A percentile compares a stretch with the other conserved stretches of the same genome.
Evolutionary conservation across 371 early-diverging fungal genomes (phyloP).

Genomic region (Mortierella sp.): DNA sequence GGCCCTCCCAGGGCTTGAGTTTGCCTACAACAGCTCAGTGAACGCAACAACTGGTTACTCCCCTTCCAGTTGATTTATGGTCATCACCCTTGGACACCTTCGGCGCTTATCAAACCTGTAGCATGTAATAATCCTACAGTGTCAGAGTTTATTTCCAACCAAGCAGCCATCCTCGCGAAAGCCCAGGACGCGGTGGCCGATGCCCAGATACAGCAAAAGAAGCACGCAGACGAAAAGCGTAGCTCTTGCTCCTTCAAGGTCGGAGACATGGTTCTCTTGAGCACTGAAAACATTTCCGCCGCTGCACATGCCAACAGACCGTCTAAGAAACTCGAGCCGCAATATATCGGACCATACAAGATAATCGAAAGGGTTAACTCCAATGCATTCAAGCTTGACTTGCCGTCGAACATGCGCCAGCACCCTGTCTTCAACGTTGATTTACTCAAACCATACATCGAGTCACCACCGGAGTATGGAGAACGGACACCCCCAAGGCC

Average conservation of each 20-base stretch:
- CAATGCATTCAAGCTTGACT: slow-evolving; percentile 15
- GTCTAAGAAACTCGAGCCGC: too few species aligned
- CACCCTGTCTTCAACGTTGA: slow-evolving; percentile 14
- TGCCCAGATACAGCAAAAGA: slow-evolving; percentile 12
- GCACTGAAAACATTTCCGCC: too few species aligned
- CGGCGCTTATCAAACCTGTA: too few species aligned
- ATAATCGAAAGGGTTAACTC: too few species aligned
- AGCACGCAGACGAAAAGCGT: slow-evolving; percentile 1
- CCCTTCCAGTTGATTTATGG: slow-evolving; percentile 52
- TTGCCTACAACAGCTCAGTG: slow-evolving; percentile 60
- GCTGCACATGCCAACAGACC: too few species aligned
- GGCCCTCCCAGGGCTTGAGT: slow-evolving; percentile 58
- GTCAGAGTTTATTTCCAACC: neutral
- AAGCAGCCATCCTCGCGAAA: neutral
- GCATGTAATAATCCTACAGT: slow-evolving; percentile 4
- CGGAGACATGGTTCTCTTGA: too few species aligned
- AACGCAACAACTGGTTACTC: slow-evolving; percentile 44
- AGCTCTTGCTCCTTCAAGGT: neutral
- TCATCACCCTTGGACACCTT: neutral
- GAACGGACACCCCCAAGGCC: too few species aligned
- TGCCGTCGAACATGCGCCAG: slow-evolving; percentile 1
- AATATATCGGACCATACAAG: too few species aligned
- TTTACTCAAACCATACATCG: neutral
- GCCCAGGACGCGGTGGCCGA: neutral
- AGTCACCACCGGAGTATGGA: too few species aligned